Base-by-base conservation (phyloP, 2,329 filamentous ascomycete genomes). In the Cordyceps cateniannulata region DNA sequence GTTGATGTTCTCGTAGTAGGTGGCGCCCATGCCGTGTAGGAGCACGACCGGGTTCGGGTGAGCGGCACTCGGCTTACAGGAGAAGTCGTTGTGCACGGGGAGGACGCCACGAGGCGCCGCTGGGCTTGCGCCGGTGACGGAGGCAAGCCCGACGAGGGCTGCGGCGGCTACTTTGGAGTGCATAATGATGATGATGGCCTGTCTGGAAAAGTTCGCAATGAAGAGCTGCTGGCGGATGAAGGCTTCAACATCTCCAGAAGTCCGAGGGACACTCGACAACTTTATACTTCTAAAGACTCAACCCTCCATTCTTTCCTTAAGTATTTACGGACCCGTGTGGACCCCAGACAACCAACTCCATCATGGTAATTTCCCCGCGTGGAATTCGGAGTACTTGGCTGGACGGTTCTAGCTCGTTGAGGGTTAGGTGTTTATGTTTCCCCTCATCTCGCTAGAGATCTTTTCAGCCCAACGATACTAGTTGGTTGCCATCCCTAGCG, bases 21-120 rank as follows among this genome's bases (percentile, higher is more conserved):
- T 66, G 18, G 59, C 62, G 14, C 63, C 65, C n/a, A 67, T 63
- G n/a, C 63, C 65, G 59, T 68, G 66, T 2, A 68, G 52, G 16
- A 67, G 61, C 27, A 68, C 55, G 42, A 68, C 63, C 7, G 66
- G 66, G 59, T 67, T 68, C 27, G 56, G 61, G 14, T 63, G 62
- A 20, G 16, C 6, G 8, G 47, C 35, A 18, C 61, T 24, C 53
- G 56, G 63, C n/a, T n/a, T n/a, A 61, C 64, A 66, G 18, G 62
- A 62, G 32, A 63, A 65, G 53, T 66, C 63, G 29, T 66, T 65
- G 29, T 64, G 61, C 29, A 35, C 50, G 24, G 22, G 32, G 32
- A 35, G 32, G 32, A 35, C 32, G 32, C 32, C 45, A 4, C 35
- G 38, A 1, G 29, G 38, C 3, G 40, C 32, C 2, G 32, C 48